Evolutionary conservation across 352 stramenopile species (phyloP).

Genomic region (Pythium pyrilobum): DNA sequence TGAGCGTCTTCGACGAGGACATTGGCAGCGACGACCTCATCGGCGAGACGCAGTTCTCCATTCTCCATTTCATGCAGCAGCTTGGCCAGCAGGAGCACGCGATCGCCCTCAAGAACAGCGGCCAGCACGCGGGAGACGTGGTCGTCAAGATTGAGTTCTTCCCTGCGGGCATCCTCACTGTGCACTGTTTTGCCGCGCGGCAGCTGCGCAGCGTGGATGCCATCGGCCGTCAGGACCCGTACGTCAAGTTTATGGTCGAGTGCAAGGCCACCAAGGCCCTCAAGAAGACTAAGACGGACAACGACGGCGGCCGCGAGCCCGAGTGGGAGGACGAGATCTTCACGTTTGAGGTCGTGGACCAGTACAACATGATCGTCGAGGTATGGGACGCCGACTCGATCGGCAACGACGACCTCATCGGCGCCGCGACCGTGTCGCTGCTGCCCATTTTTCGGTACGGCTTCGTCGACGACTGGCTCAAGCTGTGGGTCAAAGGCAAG

Average conservation of each 20-base stretch:
- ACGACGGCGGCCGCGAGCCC: conserved; percentile 73
- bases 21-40: conserved; percentile 89
- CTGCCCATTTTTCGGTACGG: conserved; percentile 89
- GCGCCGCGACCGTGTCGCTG: conserved; percentile 72
- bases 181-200: conserved; percentile 54
- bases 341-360: conserved; percentile 90
- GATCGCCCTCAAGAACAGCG: conserved; percentile 59
- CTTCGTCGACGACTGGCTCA: conserved; percentile 85
- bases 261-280: conserved; percentile 66
- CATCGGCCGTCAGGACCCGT: conserved; percentile 69
- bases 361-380: conserved; percentile 89
- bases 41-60: conserved; percentile 62
- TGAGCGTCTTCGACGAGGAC: conserved; percentile 86
- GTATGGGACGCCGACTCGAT: conserved; percentile 91
- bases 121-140: conserved; percentile 67
- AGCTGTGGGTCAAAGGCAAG: conserved; percentile 81
- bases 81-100: conserved; percentile 39
- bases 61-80: conserved; percentile 69
- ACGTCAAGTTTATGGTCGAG: conserved; percentile 76
- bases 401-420: conserved; percentile 88
- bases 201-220: conserved; percentile 70
- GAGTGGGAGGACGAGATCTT: conserved; percentile 83
- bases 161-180: conserved; percentile 56
- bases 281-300: conserved; percentile 83
- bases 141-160: conserved; percentile 81